A percentile compares a stretch with the other conserved stretches of the same genome.
These are phyloP conservation scores for Hirsutella thompsonii DNA, from an alignment of 2,329 filamentous ascomycete genomes.

Conservation along the genomic window DNA sequence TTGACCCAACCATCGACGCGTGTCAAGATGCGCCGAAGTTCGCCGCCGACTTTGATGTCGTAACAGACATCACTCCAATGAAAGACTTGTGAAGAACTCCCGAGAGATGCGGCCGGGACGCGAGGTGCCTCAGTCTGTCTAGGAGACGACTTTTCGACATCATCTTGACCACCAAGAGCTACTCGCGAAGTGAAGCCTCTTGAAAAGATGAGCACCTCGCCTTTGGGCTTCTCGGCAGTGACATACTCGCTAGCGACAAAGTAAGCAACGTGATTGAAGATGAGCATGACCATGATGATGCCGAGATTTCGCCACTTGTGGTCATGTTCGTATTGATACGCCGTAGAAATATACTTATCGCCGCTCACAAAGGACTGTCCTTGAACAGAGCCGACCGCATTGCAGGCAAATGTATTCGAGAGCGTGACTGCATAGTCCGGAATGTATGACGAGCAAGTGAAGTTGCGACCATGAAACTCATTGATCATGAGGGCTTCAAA, in stretches of 20 bases:
- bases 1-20: constrained; percentile 65
- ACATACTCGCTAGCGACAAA: constrained; percentile 35
- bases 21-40: constrained; percentile 52
- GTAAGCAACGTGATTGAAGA: constrained; percentile 20
- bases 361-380: background rate
- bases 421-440: constrained; percentile 6
- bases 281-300: background rate
- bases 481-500: constrained; percentile 57
- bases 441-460: constrained; percentile 30
- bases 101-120: too few species aligned
- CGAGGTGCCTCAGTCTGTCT: too few species aligned
- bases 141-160: background rate
- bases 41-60: constrained; percentile 42
- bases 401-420: background rate
- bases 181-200: constrained; percentile 18
- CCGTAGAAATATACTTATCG: background rate
- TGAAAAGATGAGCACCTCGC: constrained; percentile 47
- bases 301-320: background rate
- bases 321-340: background rate
- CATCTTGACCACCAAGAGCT: background rate
- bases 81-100: background rate
- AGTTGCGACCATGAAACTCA: constrained; percentile 39
- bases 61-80: background rate
- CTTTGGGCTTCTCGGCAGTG: constrained; percentile 40
- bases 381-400: background rate